A percentile compares a stretch with the other conserved stretches of the same genome.
These are phyloP conservation scores for Corylus avellana DNA, from an alignment of 306 rosid genomes.

Conservation along the genomic window DNA sequence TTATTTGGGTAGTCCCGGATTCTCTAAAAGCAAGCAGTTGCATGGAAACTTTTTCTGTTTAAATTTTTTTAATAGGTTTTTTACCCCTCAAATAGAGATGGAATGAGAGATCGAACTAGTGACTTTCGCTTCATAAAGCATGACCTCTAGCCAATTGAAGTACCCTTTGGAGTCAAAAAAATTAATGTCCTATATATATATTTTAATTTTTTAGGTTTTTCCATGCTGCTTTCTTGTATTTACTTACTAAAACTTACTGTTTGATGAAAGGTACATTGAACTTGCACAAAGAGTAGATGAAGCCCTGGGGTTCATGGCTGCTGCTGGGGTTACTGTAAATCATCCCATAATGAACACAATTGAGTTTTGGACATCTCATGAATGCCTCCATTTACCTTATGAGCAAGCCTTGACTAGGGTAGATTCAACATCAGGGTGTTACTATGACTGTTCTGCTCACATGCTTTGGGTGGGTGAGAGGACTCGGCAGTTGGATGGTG, in stretches of 20 bases:
- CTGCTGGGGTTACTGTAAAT: slow-evolving; percentile 41
- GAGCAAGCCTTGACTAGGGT: slow-evolving; percentile 51
- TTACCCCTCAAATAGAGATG: too few species aligned
- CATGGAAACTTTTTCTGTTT: not conserved
- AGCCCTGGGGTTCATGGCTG: slow-evolving; percentile 47
- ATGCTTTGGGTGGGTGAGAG: slow-evolving; percentile 60
- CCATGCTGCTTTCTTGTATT: not conserved
- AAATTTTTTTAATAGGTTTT: too few species aligned
- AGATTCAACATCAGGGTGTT: slow-evolving; percentile 46
- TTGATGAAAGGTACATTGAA: slow-evolving; percentile 35
- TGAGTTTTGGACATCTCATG: slow-evolving; percentile 53
- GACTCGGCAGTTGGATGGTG: slow-evolving; percentile 50
- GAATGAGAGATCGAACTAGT: too few species aligned
- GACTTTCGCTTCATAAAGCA: too few species aligned
- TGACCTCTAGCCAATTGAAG: too few species aligned
- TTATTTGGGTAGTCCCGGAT: not conserved
- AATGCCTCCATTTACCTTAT: slow-evolving; percentile 47
- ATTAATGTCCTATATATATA: not conserved
- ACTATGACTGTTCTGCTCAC: slow-evolving; percentile 48
- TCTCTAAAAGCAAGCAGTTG: not conserved
- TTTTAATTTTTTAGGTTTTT: not conserved
- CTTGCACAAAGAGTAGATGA: slow-evolving; percentile 48
- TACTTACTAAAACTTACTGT: not conserved
- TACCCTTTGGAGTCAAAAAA: not conserved
- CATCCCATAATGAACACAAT: slow-evolving; percentile 47